Evolutionary conservation across 495 filamentous ascomycete species (phyloP), one percentile per base, ranked within the genome.

Genomic region (Xylaria grammica): DNA sequence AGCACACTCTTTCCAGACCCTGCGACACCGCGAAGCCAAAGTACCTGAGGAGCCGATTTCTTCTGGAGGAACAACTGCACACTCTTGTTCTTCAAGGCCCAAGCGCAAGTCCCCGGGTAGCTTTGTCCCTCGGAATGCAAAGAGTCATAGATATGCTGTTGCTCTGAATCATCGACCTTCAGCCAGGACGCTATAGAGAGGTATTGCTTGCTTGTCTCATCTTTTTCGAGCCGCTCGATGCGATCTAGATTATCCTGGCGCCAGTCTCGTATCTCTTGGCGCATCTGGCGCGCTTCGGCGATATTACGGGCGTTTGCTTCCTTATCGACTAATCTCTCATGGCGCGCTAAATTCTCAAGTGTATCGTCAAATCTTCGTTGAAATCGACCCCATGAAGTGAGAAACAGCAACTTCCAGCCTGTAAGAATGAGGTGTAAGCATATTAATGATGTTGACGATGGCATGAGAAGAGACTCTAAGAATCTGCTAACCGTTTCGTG

Each of bases 341-440:
- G 27, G 3, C 48, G 48, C 48, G 27, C 30, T 26, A 51, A 29
- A 26, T 13, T 19, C n/a, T 51, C 48, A n/a, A 51, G 48, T 8
- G 2, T 27, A 24, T 4, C 2, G 15, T 51, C 3, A 19, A 51
- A 51, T 11, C 48, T 27, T 51, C 48, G 26, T 9, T 51, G 48
- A 51, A 51, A 51, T 7, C 48, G 48, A 19, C 48, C 48, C 48
- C 48, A 51, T n/a, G 48, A 51, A 0, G 48, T 51, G 1, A 51
- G 13, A 6, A 51, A 51, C 15, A 51, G 48, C 2, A 51, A 4
- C 2, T 51, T 51, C 48, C 48, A 51, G 30, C 26, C 48, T 51
- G 4, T 6, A 9, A 26, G 17, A 6, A 4, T 10, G 27, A 20
- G 7, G 24, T 13, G 22, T 49, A 15, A 49, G 45, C 45, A 13